phyloP scores from a whole-genome alignment of 2,329 filamentous ascomycete species.

The Aciculosporium take region DNA sequence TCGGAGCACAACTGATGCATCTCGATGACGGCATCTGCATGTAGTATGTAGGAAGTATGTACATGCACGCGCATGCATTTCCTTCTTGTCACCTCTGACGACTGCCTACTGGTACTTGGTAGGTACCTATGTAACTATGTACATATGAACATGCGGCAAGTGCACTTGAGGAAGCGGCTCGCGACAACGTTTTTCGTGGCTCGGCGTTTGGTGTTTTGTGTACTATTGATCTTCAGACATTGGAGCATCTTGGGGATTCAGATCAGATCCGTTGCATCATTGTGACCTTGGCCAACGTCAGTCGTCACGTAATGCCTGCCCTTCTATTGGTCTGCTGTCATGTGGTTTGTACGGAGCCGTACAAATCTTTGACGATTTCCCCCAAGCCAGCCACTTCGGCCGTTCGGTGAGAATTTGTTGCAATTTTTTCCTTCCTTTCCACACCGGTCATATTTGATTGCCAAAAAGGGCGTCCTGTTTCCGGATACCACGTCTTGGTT shows the following conservation, averaged over 20 bases:
- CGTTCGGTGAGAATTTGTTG: no score
- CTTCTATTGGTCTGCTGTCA: slow-evolving; percentile 7
- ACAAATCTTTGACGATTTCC: slow-evolving; percentile 1
- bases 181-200: no score
- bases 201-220: background rate
- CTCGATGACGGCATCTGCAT: no score
- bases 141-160: background rate
- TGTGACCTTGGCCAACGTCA: background rate
- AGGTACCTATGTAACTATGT: background rate
- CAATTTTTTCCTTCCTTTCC: background rate
- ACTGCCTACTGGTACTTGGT: background rate
- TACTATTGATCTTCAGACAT: background rate
- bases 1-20: background rate
- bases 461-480: background rate
- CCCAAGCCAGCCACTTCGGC: slow-evolving; percentile 3
- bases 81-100: background rate
- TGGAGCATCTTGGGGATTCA: background rate
- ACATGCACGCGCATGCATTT: background rate
- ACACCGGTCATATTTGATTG: background rate
- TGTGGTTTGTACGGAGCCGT: slow-evolving; percentile 3
- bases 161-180: background rate
- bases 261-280: slow-evolving; percentile 1
- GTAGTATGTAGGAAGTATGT: no score
- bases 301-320: slow-evolving; percentile 5
- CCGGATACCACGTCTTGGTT: no score